A percentile compares a stretch with the other conserved stretches of the same genome.
Evolutionary conservation across 768 basidiomycete species (phyloP).

Genomic region (Lactarius quietus): DNA sequence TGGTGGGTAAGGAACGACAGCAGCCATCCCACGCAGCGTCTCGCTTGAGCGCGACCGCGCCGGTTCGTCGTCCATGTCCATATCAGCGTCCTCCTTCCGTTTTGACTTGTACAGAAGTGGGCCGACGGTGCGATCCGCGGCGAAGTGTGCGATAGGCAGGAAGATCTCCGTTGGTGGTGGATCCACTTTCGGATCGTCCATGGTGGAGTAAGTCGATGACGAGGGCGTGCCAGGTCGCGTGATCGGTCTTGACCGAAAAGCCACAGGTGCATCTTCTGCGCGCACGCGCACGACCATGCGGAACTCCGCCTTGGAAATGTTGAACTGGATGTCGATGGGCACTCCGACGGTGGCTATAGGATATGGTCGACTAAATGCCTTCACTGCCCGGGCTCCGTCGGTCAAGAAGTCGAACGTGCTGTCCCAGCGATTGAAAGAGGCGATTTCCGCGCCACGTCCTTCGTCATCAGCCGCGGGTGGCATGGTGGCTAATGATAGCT

Average conservation of each 20-base stretch:
- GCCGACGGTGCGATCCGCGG: constrained; percentile 38
- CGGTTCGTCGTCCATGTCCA: constrained; percentile 3
- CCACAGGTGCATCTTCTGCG: constrained; percentile 48
- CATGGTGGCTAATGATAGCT: constrained; percentile 39
- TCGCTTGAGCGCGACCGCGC: constrained; percentile 20
- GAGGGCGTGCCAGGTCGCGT: constrained; percentile 23
- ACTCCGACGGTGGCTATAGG: constrained; percentile 72
- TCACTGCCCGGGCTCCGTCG: constrained; percentile 79
- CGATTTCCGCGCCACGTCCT: constrained; percentile 20
- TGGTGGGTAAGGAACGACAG: constrained; percentile 17
- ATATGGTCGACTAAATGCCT: constrained; percentile 84
- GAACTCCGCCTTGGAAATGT: constrained; percentile 67
- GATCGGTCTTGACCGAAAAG: constrained; percentile 17
- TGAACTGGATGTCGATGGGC: constrained; percentile 65
- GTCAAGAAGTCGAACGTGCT: constrained; percentile 73
- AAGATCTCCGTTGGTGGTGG: constrained; percentile 81
- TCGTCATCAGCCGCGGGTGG: constrained; percentile 26
- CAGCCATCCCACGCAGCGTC: constrained; percentile 23
- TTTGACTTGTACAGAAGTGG: constrained; percentile 13
- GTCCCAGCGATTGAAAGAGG: constrained; percentile 37
- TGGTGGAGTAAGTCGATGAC: constrained; percentile 23
- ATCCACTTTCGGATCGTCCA: constrained; percentile 32
- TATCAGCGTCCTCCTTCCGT: constrained; percentile 11
- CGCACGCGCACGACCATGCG: constrained; percentile 62
- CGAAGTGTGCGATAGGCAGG: constrained; percentile 88